phyloP scores from a whole-genome alignment of 2,329 filamentous ascomycete species.

The Gliomastix tumulicola region DNA sequence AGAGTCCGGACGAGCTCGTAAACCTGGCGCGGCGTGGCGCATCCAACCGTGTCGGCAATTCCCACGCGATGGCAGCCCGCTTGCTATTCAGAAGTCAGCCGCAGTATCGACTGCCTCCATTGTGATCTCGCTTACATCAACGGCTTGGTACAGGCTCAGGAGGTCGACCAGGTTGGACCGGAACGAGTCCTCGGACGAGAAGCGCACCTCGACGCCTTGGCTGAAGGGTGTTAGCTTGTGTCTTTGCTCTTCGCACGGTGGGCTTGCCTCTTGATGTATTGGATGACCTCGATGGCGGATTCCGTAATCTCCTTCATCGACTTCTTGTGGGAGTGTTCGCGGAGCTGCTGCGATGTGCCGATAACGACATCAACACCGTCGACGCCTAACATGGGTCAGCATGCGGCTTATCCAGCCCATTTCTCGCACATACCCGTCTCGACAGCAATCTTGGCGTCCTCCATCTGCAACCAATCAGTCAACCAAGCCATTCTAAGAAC shows the following conservation, averaged over 20 bases:
- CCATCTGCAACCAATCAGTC: conserved; percentile 12
- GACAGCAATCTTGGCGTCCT: conserved; percentile 14
- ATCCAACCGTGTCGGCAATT: background rate
- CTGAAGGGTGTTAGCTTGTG: background rate
- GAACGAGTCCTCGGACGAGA: conserved; percentile 77
- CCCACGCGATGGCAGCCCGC: background rate
- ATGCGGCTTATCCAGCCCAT: too few species aligned
- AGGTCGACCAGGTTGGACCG: conserved; percentile 77
- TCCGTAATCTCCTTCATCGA: conserved; percentile 72
- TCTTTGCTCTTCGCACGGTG: background rate
- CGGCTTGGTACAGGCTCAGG: conserved; percentile 65
- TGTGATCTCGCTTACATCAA: too few species aligned
- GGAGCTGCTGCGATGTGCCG: conserved; percentile 71
- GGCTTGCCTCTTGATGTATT: conserved; percentile 64
- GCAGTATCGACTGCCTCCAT: too few species aligned
- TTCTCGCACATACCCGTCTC: too few species aligned
- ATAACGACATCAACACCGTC: conserved; percentile 78
- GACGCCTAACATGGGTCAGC: too few species aligned
- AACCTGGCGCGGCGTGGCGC: conserved; percentile 65
- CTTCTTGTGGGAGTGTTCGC: conserved; percentile 80
- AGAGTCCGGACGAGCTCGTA: conserved; percentile 84
- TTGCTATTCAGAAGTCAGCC: too few species aligned
- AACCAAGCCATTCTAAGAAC: too few species aligned
- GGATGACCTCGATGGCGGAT: conserved; percentile 72
- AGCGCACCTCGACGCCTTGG: conserved; percentile 20